Percentiles rank a stretch among this genome's conserved stretches.
phyloP scores from a whole-genome alignment of 768 basidiomycete species.

The Rhizopogon sp. region DNA sequence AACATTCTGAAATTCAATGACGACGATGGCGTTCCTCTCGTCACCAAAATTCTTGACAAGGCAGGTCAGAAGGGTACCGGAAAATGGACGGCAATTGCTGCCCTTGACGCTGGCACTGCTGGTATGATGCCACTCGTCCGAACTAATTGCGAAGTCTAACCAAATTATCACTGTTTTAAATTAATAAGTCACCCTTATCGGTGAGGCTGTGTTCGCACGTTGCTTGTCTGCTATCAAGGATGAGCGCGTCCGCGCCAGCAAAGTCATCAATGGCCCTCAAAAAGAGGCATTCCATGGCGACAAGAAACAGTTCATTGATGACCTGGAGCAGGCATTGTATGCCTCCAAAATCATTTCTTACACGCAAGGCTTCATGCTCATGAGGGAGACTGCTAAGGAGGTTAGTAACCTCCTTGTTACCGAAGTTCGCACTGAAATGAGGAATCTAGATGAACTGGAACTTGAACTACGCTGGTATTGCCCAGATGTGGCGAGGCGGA shows the following conservation, averaged over 20 bases:
- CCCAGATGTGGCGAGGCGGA: constrained; percentile 99
- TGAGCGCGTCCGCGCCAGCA: constrained; percentile 92
- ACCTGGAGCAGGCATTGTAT: constrained; percentile 98
- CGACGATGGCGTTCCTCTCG: constrained; percentile 86
- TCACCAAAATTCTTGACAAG: constrained; percentile 90
- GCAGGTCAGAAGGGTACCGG: constrained; percentile 99
- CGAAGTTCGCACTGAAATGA: constrained; percentile 3
- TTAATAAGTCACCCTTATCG: constrained; percentile 90
- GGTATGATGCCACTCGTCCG: constrained; percentile 41
- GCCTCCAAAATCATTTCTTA: constrained; percentile 99
- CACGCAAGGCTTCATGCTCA: constrained; percentile 99
- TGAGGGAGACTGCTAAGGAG: constrained; percentile 97
- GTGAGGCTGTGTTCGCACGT: constrained; percentile 98
- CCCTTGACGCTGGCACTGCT: constrained; percentile 86
- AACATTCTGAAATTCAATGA: constrained; percentile 98
- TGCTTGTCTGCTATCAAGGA: constrained; percentile 96
- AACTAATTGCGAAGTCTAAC: constrained; percentile 3
- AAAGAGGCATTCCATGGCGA: constrained; percentile 94
- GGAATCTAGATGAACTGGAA: constrained; percentile 66
- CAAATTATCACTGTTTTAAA: constrained; percentile 5
- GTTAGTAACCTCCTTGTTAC: constrained; percentile 28
- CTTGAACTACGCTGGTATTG: constrained; percentile 97
- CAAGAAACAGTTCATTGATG: constrained; percentile 98
- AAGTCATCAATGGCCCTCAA: constrained; percentile 83
- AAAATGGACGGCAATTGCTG: constrained; percentile 98